Percentiles rank a stretch among this genome's conserved stretches.
These are phyloP conservation scores for Phytopythium kandeliae DNA, from an alignment of 352 stramenopile genomes.

Conservation along the genomic window DNA sequence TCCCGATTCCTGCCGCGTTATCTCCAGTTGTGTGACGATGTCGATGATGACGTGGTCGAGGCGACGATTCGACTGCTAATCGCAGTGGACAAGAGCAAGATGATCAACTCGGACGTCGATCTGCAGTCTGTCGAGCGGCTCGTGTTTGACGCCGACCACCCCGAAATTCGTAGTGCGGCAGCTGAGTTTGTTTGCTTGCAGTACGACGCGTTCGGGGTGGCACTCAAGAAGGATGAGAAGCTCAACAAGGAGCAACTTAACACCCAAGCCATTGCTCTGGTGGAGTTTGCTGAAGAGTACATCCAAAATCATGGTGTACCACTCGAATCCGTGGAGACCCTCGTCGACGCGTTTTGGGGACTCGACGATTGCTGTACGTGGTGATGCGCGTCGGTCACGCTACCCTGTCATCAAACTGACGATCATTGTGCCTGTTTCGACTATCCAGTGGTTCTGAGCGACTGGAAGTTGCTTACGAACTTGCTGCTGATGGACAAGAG, in stretches of 20 bases:
- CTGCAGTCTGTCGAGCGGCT: slow-evolving; percentile 73
- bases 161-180: slow-evolving; percentile 69
- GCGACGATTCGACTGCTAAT: slow-evolving; percentile 69
- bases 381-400: not conserved
- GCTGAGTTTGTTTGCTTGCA: slow-evolving; percentile 86
- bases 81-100: slow-evolving; percentile 69
- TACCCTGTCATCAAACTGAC: slow-evolving; percentile 3
- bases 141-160: slow-evolving; percentile 70
- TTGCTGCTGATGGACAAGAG: slow-evolving; percentile 78
- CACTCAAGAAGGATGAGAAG: slow-evolving; percentile 41
- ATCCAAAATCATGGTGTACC: slow-evolving; percentile 63
- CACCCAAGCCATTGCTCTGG: slow-evolving; percentile 82
- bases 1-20: slow-evolving; percentile 71
- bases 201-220: slow-evolving; percentile 84
- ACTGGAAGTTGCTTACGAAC: slow-evolving; percentile 74
- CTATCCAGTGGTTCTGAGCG: slow-evolving; percentile 76
- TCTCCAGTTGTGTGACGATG: slow-evolving; percentile 76
- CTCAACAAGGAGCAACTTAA: slow-evolving; percentile 81
- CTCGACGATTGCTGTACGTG: slow-evolving; percentile 82
- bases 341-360: slow-evolving; percentile 84
- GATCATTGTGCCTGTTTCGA: slow-evolving; percentile 8
- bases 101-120: slow-evolving; percentile 79
- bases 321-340: slow-evolving; percentile 51
- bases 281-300: slow-evolving; percentile 88
- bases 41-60: slow-evolving; percentile 69